Percentiles rank a stretch among this genome's conserved stretches.
phyloP scores from a whole-genome alignment of 805 yeast species.

The Clavispora vitiphila region DNA sequence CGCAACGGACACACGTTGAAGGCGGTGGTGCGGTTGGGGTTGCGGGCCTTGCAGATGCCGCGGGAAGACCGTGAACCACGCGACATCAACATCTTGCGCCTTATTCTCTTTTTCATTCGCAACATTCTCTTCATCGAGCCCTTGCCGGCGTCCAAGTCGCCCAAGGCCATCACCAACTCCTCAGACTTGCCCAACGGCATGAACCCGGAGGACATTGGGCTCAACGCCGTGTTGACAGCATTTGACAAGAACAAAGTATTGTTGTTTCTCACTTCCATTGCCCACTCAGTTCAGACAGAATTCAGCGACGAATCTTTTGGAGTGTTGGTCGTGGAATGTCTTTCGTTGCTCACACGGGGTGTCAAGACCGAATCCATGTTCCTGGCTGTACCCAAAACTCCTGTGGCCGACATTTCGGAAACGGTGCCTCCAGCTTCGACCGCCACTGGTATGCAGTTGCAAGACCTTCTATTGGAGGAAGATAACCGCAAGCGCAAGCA shows the following conservation, averaged over 20 bases:
- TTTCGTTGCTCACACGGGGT: constrained; percentile 59
- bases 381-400: constrained; percentile 1
- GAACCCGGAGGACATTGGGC: constrained; percentile 60
- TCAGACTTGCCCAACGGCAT: constrained; percentile 54
- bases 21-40: constrained; percentile 64
- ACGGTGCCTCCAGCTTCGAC: constrained; percentile 20
- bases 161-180: constrained; percentile 29
- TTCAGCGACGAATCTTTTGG: constrained; percentile 60
- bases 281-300: constrained; percentile 59
- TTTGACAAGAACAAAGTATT: constrained; percentile 72
- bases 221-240: constrained; percentile 50
- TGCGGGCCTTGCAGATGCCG: constrained; percentile 52
- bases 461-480: constrained; percentile 58
- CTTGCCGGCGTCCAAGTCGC: constrained; percentile 47
- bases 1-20: constrained; percentile 59
- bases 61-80: constrained; percentile 56
- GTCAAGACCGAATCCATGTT: constrained; percentile 19
- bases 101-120: constrained; percentile 69
- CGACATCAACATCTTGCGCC: constrained; percentile 67
- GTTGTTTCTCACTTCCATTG: constrained; percentile 63
- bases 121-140: constrained; percentile 79
- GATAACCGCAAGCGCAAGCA: constrained; percentile 45
- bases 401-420: constrained; percentile 4
- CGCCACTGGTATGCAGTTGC: constrained; percentile 37
- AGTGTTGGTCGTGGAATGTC: constrained; percentile 60